phyloP scores from a whole-genome alignment of 208 protist genomes.

The Leishmania aethiopica region DNA sequence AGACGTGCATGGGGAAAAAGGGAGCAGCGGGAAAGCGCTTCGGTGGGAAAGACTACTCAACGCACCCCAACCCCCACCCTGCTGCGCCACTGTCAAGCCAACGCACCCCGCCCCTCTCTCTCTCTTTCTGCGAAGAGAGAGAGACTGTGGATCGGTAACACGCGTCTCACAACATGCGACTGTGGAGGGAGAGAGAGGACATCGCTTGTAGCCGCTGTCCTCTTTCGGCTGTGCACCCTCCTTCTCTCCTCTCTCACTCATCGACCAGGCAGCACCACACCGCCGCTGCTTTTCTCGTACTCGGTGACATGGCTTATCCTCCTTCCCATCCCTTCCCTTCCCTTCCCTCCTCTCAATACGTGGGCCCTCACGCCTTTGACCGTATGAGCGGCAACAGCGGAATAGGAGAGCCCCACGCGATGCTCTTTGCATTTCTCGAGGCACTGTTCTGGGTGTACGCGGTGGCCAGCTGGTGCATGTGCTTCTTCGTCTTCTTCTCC shows the following conservation, averaged over 20 bases:
- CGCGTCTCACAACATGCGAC: not conserved
- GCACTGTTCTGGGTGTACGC: slow-evolving; percentile 73
- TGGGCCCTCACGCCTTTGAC: not conserved
- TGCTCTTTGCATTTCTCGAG: slow-evolving; percentile 36
- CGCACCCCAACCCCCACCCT: not conserved
- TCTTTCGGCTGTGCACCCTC: not conserved
- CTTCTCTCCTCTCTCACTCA: not conserved
- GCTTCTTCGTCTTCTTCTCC: slow-evolving; percentile 88
- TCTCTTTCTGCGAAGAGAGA: not conserved
- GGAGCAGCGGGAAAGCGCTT: not conserved
- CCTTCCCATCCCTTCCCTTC: not conserved
- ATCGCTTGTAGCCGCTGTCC: not conserved
- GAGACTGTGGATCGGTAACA: not conserved
- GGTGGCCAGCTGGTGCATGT: slow-evolving; percentile 88
- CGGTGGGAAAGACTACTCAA: not conserved
- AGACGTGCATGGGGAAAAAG: not conserved
- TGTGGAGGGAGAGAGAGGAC: not conserved
- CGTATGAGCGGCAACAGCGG: not conserved
- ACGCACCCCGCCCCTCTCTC: not conserved
- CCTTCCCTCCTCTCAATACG: not conserved
- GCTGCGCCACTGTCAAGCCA: not conserved
- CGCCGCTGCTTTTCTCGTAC: not conserved
- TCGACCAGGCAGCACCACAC: not conserved
- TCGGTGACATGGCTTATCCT: not conserved
- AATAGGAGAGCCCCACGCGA: not conserved